phyloP scores from a whole-genome alignment of 495 filamentous ascomycete genomes.

The Umbilicaria muhlenbergii region DNA sequence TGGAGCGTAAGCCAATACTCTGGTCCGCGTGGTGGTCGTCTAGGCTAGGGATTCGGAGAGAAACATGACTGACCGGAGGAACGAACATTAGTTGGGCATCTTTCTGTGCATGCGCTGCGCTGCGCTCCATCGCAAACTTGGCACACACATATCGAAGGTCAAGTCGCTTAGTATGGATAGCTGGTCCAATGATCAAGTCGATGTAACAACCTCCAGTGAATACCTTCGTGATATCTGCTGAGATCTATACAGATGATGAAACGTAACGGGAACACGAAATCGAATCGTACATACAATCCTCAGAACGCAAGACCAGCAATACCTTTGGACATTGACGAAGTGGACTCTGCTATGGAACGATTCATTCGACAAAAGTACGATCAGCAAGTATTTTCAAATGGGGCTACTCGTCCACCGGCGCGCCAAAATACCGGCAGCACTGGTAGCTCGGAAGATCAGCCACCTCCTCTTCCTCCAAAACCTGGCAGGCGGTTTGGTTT shows the following conservation, averaged over 20 bases:
- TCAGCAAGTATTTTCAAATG: conserved; percentile 39
- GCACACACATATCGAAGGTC: conserved; percentile 95
- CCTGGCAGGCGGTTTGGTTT: conserved; percentile 63
- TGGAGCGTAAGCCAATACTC: conserved; percentile 65
- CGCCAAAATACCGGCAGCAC: conserved; percentile 35
- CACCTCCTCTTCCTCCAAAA: conserved; percentile 77
- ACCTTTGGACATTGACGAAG: conserved; percentile 79
- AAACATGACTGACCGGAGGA: conserved; percentile 13
- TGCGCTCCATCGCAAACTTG: conserved; percentile 85
- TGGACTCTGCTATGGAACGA: conserved; percentile 81
- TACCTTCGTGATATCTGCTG: conserved; percentile 3
- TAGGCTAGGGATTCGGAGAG: background rate
- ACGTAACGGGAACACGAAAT: conserved; percentile 67
- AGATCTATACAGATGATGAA: conserved; percentile 61
- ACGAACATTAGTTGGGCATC: conserved; percentile 56
- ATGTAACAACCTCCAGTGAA: conserved; percentile 37
- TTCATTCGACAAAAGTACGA: conserved; percentile 93
- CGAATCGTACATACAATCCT: conserved; percentile 81
- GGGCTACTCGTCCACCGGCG: conserved; percentile 15
- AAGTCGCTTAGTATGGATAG: conserved; percentile 97
- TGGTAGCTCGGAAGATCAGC: conserved; percentile 32
- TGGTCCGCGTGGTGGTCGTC: too few species aligned
- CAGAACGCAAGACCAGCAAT: conserved; percentile 63
- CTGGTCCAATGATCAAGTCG: conserved; percentile 90
- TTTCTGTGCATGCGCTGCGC: conserved; percentile 98